Evolutionary conservation across 768 basidiomycete species (phyloP).

Genomic region (Trametes elegans): DNA sequence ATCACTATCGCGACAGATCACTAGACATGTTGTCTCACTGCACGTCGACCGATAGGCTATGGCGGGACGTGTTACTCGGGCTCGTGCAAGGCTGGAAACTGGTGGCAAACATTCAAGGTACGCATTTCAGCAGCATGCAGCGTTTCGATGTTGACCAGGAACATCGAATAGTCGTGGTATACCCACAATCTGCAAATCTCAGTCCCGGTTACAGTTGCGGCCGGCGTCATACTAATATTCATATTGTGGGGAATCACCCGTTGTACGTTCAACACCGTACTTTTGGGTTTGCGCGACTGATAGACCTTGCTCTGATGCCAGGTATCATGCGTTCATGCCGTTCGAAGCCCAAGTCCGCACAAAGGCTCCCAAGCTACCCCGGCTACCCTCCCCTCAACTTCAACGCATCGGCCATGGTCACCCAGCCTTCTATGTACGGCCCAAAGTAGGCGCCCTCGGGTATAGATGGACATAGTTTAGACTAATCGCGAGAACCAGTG

Average conservation of each 20-base stretch:
- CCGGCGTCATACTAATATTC: constrained; percentile 57
- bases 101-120: constrained; percentile 63
- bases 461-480: background rate
- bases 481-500: background rate
- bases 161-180: constrained; percentile 64
- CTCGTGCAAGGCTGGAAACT: constrained; percentile 57
- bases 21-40: background rate
- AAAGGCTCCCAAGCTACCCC: constrained; percentile 12
- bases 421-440: constrained; percentile 6
- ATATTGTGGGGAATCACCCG: constrained; percentile 14
- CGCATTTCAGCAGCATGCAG: background rate
- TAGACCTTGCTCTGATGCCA: background rate
- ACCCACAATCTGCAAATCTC: constrained; percentile 72
- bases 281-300: background rate
- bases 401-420: constrained; percentile 4
- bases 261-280: constrained; percentile 3
- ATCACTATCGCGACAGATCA: background rate
- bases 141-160: background rate
- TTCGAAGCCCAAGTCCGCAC: background rate
- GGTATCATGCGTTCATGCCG: constrained; percentile 1
- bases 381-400: constrained; percentile 7
- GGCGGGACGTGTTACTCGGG: constrained; percentile 67
- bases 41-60: constrained; percentile 43
- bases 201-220: constrained; percentile 76
- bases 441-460: background rate